phyloP scores from a whole-genome alignment of 345 rosid species.

The Eucalyptus erythrocorys region DNA sequence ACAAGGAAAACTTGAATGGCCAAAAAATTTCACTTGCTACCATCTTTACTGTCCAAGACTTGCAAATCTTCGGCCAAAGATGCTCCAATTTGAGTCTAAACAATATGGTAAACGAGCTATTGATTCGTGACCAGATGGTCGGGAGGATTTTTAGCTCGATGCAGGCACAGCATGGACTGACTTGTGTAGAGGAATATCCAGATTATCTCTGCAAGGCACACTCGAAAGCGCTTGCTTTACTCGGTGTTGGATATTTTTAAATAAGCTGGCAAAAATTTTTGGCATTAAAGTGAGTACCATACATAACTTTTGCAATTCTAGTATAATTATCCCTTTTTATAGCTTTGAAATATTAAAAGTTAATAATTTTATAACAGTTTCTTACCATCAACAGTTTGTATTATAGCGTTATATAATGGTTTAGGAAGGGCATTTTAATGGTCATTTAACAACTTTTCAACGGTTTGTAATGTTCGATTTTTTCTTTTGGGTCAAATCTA shows the following conservation, averaged over 20 bases:
- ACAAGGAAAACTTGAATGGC: neutral
- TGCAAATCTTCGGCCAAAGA: neutral
- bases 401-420: neutral
- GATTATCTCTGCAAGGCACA: slow-evolving; percentile 33
- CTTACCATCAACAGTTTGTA: neutral
- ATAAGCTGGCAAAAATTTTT: no score
- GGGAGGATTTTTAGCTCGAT: slow-evolving; percentile 40
- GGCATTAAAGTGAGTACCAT: rapidly evolving
- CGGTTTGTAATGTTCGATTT: neutral
- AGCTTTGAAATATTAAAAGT: no score
- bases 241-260: neutral
- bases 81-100: neutral
- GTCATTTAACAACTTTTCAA: neutral
- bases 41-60: neutral
- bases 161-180: slow-evolving; percentile 16
- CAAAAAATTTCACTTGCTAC: neutral
- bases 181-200: slow-evolving; percentile 30
- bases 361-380: no score
- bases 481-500: neutral
- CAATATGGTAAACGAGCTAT: neutral
- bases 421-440: neutral
- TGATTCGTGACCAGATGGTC: slow-evolving; percentile 18
- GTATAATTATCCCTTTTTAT: no score
- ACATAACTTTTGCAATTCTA: no score
- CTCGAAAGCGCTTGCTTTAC: slow-evolving; percentile 23